Evolutionary conservation across 257 asterid genomes (phyloP), one percentile per base, ranked within the genome.

Genomic region (Gynochthodes officinalis): DNA sequence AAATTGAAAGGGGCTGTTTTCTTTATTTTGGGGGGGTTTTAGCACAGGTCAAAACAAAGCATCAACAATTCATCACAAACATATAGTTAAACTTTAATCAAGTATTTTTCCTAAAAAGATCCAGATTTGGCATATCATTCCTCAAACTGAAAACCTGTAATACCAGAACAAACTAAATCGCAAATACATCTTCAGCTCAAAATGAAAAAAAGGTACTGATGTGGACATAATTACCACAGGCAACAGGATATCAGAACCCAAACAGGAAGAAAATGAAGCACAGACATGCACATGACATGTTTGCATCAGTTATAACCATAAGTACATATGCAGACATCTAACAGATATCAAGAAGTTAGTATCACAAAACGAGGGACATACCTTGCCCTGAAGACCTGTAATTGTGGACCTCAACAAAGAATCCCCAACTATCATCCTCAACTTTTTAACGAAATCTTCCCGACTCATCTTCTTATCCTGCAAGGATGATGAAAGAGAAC

Each of bases 371-470:
- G 12, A 53, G 33, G 21, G 30, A 1, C 77, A 70, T 74, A 87
- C 97, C 95, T 84, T 82, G 82, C 79, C 6, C 83, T 84, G 89
- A 77, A 89, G 94, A 81, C 84, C 78, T 18, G 90, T 82, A 73
- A 92, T 82, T 4, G 89, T 84, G 28, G 89, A 81, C 87, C 82
- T 85, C 72, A 92, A 76, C 77, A 92, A 53, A 70, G 78, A 70
- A 82, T 92, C 97, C 4, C 98, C 98, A 44, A 89, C 91, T 63
- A 83, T 82, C 77, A 81, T 65, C 91, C 98, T 85, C 84, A 92
- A 60, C 76, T 77, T 87, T 77, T 70, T 82, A 43, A 92, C 85
- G 72, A 92, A 89, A 30, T 82, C 90, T 55, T 83, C 96, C 64
- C 98, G 82, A 60, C 60, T 81, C 40, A 90, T 83, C 88, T 78